These are phyloP conservation scores for Turritis glabra DNA, from an alignment of 345 rosid genomes.

Conservation along the genomic window DNA sequence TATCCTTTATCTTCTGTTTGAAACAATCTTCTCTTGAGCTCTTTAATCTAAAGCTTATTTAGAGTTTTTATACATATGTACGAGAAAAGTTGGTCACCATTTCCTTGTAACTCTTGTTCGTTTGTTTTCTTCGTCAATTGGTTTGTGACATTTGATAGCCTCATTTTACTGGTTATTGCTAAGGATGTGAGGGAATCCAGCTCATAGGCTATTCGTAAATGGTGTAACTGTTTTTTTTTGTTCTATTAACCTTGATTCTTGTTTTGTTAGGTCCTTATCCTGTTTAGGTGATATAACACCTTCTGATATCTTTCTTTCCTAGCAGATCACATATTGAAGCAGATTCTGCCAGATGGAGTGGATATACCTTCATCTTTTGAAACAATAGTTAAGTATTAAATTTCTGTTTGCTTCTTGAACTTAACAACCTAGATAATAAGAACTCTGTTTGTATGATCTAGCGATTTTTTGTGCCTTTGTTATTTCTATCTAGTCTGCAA, in stretches of 20 bases:
- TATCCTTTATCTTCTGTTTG: background rate
- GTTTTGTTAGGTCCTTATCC: conserved; percentile 3
- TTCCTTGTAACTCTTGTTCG: background rate
- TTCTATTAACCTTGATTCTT: background rate
- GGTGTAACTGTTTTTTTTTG: background rate
- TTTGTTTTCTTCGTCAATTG: background rate
- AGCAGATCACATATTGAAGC: conserved; percentile 85
- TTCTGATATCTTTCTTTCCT: conserved; percentile 17
- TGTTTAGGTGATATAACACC: conserved; percentile 18
- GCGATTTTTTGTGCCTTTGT: conserved; percentile 1
- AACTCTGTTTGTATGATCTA: conserved; percentile 13
- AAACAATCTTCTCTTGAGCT: background rate
- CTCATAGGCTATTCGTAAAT: background rate
- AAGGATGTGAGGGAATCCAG: conserved; percentile 2
- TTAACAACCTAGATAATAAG: background rate
- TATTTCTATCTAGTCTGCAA: conserved; percentile 3
- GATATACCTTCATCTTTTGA: conserved; percentile 96
- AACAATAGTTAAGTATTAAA: conserved; percentile 79
- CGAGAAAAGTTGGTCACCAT: background rate
- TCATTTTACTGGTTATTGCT: background rate
- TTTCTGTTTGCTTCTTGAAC: conserved; percentile 6
- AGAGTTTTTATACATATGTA: background rate
- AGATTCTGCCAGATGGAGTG: conserved; percentile 81
- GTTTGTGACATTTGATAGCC: background rate
- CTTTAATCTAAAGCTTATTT: background rate